A percentile compares a stretch with the other conserved stretches of the same genome.
phyloP scores from a whole-genome alignment of 139 green algal genomes.

The Micromonas pusilla region DNA sequence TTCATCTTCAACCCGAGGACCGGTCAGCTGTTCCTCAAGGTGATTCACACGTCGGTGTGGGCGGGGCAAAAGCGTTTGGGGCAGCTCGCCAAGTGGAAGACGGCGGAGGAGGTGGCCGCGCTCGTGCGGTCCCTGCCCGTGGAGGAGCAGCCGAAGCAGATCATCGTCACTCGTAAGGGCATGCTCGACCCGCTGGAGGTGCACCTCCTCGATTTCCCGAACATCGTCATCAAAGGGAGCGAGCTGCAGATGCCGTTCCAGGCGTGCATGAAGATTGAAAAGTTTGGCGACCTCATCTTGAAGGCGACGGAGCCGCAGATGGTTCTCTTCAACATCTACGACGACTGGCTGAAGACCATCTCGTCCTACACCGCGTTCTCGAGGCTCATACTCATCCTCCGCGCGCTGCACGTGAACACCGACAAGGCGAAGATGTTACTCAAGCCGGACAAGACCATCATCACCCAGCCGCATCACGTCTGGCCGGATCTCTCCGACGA shows the following conservation, averaged over 20 bases:
- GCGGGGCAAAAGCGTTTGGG: conserved; percentile 96
- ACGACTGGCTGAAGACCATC: conserved; percentile 98
- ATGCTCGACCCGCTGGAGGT: conserved; percentile 99
- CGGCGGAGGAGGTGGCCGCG: conserved; percentile 94
- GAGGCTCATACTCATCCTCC: conserved; percentile 90
- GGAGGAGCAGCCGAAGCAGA: conserved; percentile 99
- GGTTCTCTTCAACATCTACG: conserved; percentile 99
- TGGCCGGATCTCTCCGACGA: conserved; percentile 96
- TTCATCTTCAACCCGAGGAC: conserved; percentile 99
- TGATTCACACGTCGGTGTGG: conserved; percentile 96
- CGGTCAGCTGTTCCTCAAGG: conserved; percentile 95
- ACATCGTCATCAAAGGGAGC: conserved; percentile 99
- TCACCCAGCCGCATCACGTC: conserved; percentile 96
- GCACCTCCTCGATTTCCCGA: conserved; percentile 98
- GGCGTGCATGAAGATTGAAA: conserved; percentile 94
- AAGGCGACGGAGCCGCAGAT: conserved; percentile 87
- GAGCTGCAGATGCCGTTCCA: conserved; percentile 99
- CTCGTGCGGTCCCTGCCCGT: conserved; percentile 91
- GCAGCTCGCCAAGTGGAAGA: conserved; percentile 99
- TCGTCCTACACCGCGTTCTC: conserved; percentile 97
- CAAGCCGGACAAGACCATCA: conserved; percentile 85
- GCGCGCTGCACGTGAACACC: conserved; percentile 94
- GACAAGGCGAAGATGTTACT: conserved; percentile 97
- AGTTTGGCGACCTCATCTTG: conserved; percentile 63
- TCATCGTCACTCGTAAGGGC: conserved; percentile 97